Percentiles rank a stretch among this genome's conserved stretches.
phyloP scores from a whole-genome alignment of 1,284 basidiomycete species.

The Tilletia caries region DNA sequence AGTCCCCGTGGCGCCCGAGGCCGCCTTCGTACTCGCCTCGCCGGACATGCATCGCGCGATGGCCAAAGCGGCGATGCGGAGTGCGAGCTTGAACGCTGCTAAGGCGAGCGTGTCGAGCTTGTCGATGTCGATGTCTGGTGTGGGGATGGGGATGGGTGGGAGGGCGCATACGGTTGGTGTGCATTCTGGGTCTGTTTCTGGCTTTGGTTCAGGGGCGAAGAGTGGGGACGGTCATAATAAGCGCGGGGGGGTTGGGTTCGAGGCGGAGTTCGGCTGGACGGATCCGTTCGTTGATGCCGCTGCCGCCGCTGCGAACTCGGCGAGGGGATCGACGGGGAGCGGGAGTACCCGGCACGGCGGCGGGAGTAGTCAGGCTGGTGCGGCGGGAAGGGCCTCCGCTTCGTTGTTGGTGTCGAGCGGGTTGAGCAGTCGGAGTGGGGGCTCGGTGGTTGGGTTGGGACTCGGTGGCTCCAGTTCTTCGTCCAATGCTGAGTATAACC shows the following conservation, averaged over 20 bases:
- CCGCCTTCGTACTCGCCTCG: constrained; percentile 30
- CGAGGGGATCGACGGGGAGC: not conserved
- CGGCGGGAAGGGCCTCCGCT: not conserved
- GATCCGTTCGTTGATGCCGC: not conserved
- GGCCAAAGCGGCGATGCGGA: not conserved
- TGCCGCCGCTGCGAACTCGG: not conserved
- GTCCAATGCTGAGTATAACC: not conserved
- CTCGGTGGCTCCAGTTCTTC: not conserved
- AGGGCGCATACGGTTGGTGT: too few species aligned
- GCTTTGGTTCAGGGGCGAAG: too few species aligned
- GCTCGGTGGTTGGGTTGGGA: not conserved
- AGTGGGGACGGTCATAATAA: too few species aligned
- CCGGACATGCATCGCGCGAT: constrained; percentile 29
- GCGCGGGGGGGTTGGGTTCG: too few species aligned
- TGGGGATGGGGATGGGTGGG: too few species aligned
- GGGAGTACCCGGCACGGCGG: not conserved
- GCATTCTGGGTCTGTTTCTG: too few species aligned
- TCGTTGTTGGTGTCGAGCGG: constrained; percentile 4
- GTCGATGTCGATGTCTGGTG: too few species aligned
- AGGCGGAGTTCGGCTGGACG: not conserved
- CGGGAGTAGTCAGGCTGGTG: too few species aligned
- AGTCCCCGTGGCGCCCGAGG: constrained; percentile 18
- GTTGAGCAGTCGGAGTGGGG: not conserved
- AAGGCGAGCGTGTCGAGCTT: not conserved
- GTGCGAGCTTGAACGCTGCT: not conserved